Evolutionary conservation across 2,329 filamentous ascomycete genomes (phyloP).

Genomic region (Ampelomyces quisqualis): DNA sequence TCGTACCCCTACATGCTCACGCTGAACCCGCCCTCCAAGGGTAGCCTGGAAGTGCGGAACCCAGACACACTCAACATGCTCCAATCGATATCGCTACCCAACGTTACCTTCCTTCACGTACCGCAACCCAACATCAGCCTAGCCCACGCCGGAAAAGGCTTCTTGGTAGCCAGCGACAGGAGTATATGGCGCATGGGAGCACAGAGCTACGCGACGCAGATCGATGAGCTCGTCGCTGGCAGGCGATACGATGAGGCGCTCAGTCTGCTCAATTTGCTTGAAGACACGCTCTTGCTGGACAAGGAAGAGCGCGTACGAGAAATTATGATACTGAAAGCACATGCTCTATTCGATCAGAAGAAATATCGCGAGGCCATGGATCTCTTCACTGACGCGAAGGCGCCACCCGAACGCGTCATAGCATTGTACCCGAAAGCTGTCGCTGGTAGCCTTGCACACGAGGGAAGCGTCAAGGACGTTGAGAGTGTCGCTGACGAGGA

Average conservation of each 20-base stretch:
- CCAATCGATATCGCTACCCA: constrained; percentile 79
- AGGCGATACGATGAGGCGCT: constrained; percentile 86
- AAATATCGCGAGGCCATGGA: constrained; percentile 87
- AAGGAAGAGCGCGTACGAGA: constrained; percentile 80
- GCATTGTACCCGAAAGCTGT: constrained; percentile 80
- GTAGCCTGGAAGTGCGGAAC: constrained; percentile 85
- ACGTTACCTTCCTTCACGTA: constrained; percentile 82
- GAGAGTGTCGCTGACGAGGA: constrained; percentile 40
- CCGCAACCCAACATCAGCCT: constrained; percentile 89
- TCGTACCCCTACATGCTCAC: constrained; percentile 95
- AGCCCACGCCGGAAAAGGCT: constrained; percentile 94
- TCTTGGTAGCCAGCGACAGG: constrained; percentile 87
- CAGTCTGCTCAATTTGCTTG: constrained; percentile 82
- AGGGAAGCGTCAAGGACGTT: constrained; percentile 54
- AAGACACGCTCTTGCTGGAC: constrained; percentile 83
- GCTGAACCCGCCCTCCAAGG: constrained; percentile 78
- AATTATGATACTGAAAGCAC: constrained; percentile 89
- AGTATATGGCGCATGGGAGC: constrained; percentile 96
- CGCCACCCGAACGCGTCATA: constrained; percentile 85
- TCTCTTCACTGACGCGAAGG: constrained; percentile 85
- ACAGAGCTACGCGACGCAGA: constrained; percentile 85
- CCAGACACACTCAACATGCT: constrained; percentile 87
- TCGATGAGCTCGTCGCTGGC: constrained; percentile 74
- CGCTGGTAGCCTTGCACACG: constrained; percentile 73
- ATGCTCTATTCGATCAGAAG: constrained; percentile 75